Evolutionary conservation across 148 eudicot species (phyloP).

Genomic region (Nyssa sinensis): DNA sequence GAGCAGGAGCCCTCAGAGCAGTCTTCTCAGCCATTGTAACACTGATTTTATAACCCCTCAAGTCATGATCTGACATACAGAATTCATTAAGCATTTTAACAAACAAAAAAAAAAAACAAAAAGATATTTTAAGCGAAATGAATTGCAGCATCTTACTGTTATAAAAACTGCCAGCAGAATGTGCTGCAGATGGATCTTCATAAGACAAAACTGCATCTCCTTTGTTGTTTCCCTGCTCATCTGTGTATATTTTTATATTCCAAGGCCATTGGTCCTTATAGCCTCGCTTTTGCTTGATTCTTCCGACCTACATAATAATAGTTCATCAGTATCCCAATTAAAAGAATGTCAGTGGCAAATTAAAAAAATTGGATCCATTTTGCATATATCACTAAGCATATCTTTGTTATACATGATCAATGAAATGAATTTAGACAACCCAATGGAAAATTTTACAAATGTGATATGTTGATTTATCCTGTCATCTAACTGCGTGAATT

Average conservation of each 20-base stretch:
- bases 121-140: not conserved
- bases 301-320: conserved; percentile 60
- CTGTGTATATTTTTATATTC: conserved; percentile 83
- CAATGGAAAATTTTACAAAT: not conserved
- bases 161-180: conserved; percentile 83
- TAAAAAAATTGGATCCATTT: not conserved
- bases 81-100: conserved; percentile 9
- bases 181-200: conserved; percentile 96
- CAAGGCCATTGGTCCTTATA: conserved; percentile 99
- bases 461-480: not conserved
- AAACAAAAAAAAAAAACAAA: not conserved
- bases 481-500: not conserved
- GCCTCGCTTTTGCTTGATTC: conserved; percentile 92
- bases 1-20: conserved; percentile 67
- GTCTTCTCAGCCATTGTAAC: conserved; percentile 95
- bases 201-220: conserved; percentile 88
- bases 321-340: not conserved
- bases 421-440: not conserved
- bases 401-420: no score
- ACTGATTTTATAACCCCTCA: conserved; percentile 76
- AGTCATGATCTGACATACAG: conserved; percentile 50
- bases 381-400: no score
- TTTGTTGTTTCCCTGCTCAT: conserved; percentile 88
- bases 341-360: not conserved
- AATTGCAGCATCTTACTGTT: conserved; percentile 41